A percentile compares a stretch with the other conserved stretches of the same genome.
phyloP scores from a whole-genome alignment of 129 eudicot genomes.

The Pseudognaphalium luteoalbum region DNA sequence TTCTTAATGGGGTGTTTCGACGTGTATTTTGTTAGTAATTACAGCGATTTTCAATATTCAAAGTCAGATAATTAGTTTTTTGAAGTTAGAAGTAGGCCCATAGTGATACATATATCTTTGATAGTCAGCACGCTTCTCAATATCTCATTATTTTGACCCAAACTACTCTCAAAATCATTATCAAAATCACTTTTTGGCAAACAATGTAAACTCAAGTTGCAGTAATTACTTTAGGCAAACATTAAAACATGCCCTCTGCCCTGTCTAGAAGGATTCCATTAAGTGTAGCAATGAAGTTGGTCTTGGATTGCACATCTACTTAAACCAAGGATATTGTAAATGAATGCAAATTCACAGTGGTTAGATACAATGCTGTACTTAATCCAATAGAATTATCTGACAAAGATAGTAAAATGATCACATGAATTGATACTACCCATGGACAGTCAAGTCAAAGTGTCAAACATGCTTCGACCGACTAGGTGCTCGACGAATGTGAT shows the following conservation, averaged over 20 bases:
- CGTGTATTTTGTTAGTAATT: not conserved
- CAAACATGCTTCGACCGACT: too few species aligned
- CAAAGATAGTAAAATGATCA: too few species aligned
- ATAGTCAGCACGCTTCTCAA: not conserved
- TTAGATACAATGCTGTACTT: too few species aligned
- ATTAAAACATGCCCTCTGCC: not conserved
- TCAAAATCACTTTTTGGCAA: conserved; percentile 5
- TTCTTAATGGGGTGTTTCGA: not conserved
- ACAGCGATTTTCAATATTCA: not conserved
- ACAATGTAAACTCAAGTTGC: not conserved
- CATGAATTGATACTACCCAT: too few species aligned
- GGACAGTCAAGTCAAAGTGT: too few species aligned
- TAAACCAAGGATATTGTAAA: too few species aligned
- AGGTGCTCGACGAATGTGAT: too few species aligned
- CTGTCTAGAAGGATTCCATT: too few species aligned
- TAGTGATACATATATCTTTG: not conserved
- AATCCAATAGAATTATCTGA: too few species aligned
- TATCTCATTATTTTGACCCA: not conserved
- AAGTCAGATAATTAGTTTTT: not conserved
- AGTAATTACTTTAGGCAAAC: conserved; percentile 12
- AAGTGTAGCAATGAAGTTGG: too few species aligned
- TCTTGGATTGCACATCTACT: too few species aligned
- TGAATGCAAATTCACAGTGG: too few species aligned
- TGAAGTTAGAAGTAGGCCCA: not conserved
- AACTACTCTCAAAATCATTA: not conserved